Percentiles rank a stretch among this genome's conserved stretches.
These are phyloP conservation scores for Oxyria digyna DNA, from an alignment of 148 eudicot species.

Conservation along the genomic window DNA sequence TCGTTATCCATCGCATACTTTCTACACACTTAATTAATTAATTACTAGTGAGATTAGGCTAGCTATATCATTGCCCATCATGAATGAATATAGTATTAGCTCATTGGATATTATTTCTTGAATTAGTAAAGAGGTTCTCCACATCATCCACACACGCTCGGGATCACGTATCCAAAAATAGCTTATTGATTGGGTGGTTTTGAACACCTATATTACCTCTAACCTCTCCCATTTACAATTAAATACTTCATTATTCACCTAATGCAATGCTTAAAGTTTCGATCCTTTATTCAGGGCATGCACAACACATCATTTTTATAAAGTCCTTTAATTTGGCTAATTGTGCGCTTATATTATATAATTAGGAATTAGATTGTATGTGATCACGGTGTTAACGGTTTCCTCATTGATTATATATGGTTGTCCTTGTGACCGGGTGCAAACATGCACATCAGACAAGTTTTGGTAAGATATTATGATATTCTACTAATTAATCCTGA, in stretches of 20 bases:
- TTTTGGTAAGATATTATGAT: not conserved
- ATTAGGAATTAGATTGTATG: not conserved
- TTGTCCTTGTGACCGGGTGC: slow-evolving; percentile 1
- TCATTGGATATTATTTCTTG: not conserved
- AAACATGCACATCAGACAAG: not conserved
- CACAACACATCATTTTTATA: no score
- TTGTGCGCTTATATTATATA: not conserved
- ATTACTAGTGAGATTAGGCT: no score
- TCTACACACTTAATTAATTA: not conserved
- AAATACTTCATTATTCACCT: not conserved
- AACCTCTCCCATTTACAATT: no score
- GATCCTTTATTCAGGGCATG: not conserved
- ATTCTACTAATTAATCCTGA: not conserved
- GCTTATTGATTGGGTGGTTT: not conserved
- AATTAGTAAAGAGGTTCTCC: not conserved
- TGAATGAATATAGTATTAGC: not conserved
- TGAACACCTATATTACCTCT: no score
- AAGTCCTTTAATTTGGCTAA: not conserved
- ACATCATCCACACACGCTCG: not conserved
- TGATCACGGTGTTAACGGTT: not conserved
- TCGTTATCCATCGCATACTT: not conserved
- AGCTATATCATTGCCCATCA: no score
- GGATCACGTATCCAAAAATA: slow-evolving; percentile 3
- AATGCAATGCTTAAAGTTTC: not conserved
- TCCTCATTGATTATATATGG: not conserved